Evolutionary conservation across 73 alveolate genomes (phyloP), one percentile per base, ranked within the genome.

Genomic region (Stentor coeruleus): DNA sequence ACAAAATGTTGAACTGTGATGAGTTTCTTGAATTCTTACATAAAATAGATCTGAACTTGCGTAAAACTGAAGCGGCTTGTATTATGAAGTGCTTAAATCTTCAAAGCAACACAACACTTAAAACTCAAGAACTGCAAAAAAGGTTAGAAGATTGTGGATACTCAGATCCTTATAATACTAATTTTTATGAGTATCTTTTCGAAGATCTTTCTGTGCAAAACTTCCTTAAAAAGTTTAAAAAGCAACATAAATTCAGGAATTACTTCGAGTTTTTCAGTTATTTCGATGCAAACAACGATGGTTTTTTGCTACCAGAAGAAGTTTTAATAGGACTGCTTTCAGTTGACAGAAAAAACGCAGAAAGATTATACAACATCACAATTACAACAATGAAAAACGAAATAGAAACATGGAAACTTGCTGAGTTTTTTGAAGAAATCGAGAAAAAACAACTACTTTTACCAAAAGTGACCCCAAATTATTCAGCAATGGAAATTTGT

Each of bases 401-500:
- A 20, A 11, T 49, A 49, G 20, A 49, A 6, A 11, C 28, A 11
- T 20, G 20, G 20, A 49, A 6, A 11, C 66, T 49, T 49, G 66
- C 28, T 20, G 66, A 49, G 6, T 49, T 49, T 11, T 20, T 66
- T 11, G 79, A 66, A 2, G 33, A 37, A 26, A 28, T 66, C n/a
- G 39, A 33, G 14, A 66, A 66, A 66, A 66, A 20, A 26, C 73
- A 57, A 31, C 15, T 20, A 2, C 35, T 20, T 57, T 33, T 66
- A 11, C 40, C n/a, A 1, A 66, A 1, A 66, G 33, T 28, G 42
- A 26, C n/a, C 49, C 39, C 79, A 1, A 20, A 31, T 31, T 0
- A 20, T 66, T 37, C n/a, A 66, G 79, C 79, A 11, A 66, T 66
- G 79, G 79, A 66, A 66, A 31, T 20, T 20, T 26, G 26, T 33